phyloP scores from a whole-genome alignment of 148 eudicot genomes.

The Rhododendron kiyosumense region DNA sequence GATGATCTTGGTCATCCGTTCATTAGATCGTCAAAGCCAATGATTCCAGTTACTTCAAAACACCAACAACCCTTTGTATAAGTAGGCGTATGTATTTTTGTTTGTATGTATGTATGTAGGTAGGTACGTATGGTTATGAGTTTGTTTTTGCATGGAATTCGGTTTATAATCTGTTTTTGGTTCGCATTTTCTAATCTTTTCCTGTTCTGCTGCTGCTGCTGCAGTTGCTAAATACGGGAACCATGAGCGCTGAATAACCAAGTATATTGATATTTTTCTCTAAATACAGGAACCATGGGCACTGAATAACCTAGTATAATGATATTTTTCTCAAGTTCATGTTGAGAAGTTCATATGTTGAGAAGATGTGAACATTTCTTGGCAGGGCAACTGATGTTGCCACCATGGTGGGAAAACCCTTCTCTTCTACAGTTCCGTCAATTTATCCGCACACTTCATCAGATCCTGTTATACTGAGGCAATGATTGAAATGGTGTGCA shows the following conservation, averaged over 20 bases:
- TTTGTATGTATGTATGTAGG: too few relatives aligned
- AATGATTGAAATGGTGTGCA: not conserved
- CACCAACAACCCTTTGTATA: not conserved
- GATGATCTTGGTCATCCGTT: not conserved
- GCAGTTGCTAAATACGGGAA: too few relatives aligned
- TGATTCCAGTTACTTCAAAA: not conserved
- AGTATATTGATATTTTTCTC: not conserved
- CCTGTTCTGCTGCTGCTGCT: not conserved
- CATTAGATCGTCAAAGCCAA: not conserved
- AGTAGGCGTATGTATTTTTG: not conserved
- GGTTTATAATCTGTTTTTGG: not conserved
- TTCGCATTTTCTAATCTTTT: not conserved
- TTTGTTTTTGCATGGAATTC: not conserved
- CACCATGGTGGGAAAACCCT: not conserved
- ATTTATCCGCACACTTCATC: not conserved
- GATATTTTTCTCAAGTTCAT: not conserved
- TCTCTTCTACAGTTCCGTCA: not conserved
- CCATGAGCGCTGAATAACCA: too few relatives aligned
- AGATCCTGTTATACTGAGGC: not conserved
- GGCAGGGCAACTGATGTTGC: not conserved
- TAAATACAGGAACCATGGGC: not conserved
- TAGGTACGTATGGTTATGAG: not conserved
- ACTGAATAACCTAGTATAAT: not conserved
- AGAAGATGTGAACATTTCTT: not conserved
- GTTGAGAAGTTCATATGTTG: not conserved